Conservation (phyloP, 192 early-diverging fungal genomes). For the Umbelopsis sp. region DNA sequence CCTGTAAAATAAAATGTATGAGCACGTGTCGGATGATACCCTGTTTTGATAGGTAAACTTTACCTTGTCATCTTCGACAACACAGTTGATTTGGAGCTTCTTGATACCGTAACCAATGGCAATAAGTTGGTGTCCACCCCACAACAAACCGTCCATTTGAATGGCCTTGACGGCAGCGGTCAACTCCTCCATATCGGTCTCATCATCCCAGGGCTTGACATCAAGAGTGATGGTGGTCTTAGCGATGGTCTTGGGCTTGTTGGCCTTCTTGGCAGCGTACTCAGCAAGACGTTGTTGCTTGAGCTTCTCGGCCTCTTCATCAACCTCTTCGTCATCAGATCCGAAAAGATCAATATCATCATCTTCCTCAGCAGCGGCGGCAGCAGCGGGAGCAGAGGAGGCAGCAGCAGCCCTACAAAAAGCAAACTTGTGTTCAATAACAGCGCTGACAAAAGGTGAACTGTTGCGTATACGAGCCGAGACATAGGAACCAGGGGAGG, state of each 20-base stretch:
- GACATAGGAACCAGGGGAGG: not conserved
- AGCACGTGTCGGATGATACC: slow-evolving; percentile 13
- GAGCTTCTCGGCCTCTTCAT: slow-evolving; percentile 87
- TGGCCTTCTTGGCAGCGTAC: slow-evolving; percentile 91
- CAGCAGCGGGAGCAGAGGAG: slow-evolving; percentile 49
- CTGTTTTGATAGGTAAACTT: slow-evolving; percentile 1
- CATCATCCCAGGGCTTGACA: slow-evolving; percentile 96
- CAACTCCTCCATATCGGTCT: slow-evolving; percentile 80
- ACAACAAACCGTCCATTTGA: slow-evolving; percentile 80
- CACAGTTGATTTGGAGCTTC: slow-evolving; percentile 88
- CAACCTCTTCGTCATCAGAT: slow-evolving; percentile 91
- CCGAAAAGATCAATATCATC: slow-evolving; percentile 96
- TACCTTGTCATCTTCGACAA: slow-evolving; percentile 90
- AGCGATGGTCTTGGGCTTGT: slow-evolving; percentile 80
- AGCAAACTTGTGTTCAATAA: slow-evolving; percentile 1
- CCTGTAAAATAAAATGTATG: slow-evolving; percentile 4
- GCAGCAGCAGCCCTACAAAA: slow-evolving; percentile 50
- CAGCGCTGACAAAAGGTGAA: not conserved
- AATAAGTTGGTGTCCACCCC: slow-evolving; percentile 76
- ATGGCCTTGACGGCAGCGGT: slow-evolving; percentile 70
- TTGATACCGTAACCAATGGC: slow-evolving; percentile 90
- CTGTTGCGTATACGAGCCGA: not conserved
- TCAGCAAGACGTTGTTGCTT: slow-evolving; percentile 88
- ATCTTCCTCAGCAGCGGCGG: slow-evolving; percentile 78
- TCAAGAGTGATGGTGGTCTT: slow-evolving; percentile 90